Base-by-base conservation (phyloP, 2,329 filamentous ascomycete species). In the Sporothrix curviconia region DNA sequence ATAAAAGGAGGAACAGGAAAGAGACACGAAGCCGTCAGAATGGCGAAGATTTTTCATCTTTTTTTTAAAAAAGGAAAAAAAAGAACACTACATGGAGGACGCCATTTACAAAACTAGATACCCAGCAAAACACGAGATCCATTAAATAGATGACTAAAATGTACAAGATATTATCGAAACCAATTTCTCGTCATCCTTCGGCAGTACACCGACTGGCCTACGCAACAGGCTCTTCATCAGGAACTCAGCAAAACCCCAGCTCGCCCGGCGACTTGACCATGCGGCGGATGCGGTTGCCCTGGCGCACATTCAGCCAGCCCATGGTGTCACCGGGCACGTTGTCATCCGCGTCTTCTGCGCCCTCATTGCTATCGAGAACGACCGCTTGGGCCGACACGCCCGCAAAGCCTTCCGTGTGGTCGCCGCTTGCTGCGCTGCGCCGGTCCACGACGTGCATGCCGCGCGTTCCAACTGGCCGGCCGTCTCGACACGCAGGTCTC, bases 401-500 rank as follows among this genome's bases (percentile, higher is more conserved):
- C 1, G 40, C 49, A 7, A 28, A 30, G 2, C 34, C 56, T 25
- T 50, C 50, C 3, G 49, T 14, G 44, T 63, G 58, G 17, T 76
- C 75, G 11, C 72, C 78, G 77, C 67, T 83, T 82, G 61, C 74
- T 76, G 55, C 83, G 74, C 37, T 74, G 72, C 44, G 80, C 36
- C 84, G 79, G 75, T 99, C 94, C 40, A 91, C 77, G 32, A 97
- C 79, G 67, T 91, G 92, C 85, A 94, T 92, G 1, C 94, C 92
- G 57, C 90, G 79, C 46, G 92, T 95, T 94, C 94, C n/a, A n/a
- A 99, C 75, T 97, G 94, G 1, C 92, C 94, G 2, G 82, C 76
- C 0, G 91, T 95, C 74, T 99, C 94, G 40, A 99, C 78, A 19
- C 94, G 81, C 57, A 99, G 86, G 69, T 99, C 94, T 95, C 87